A percentile compares a stretch with the other conserved stretches of the same genome.
phyloP scores from a whole-genome alignment of 2,329 filamentous ascomycete species.

The Corynespora cassiicola region DNA sequence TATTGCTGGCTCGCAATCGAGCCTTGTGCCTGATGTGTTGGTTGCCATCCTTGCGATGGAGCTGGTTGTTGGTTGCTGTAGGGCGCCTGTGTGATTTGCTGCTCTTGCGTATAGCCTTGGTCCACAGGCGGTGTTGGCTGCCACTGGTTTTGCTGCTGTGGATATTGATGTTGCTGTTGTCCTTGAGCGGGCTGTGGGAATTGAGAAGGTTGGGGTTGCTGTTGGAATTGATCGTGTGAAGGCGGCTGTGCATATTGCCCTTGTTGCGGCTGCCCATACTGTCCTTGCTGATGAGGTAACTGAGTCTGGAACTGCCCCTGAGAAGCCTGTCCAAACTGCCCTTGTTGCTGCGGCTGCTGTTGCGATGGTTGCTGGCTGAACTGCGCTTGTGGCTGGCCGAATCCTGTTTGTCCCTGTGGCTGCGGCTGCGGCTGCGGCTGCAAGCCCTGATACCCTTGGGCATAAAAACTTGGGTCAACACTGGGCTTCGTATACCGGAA shows the following conservation, averaged over 20 bases:
- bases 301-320: conserved; percentile 15
- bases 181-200: conserved; percentile 10
- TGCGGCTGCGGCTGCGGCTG: conserved; percentile 15
- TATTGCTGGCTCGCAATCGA: conserved; percentile 24
- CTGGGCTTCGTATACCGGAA: conserved; percentile 39
- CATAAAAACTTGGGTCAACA: conserved; percentile 32
- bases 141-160: conserved; percentile 25
- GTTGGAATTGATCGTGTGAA: conserved; percentile 14
- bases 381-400: no score
- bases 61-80: conserved; percentile 11
- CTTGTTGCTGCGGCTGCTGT: conserved; percentile 18
- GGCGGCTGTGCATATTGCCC: conserved; percentile 22
- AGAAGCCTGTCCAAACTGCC: conserved; percentile 16
- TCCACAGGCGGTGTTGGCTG: conserved; percentile 22
- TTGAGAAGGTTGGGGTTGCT: conserved; percentile 7
- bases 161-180: conserved; percentile 7
- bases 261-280: conserved; percentile 16
- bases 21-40: conserved; percentile 28
- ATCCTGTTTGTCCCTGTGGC: no score
- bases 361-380: conserved; percentile 16
- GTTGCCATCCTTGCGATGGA: conserved; percentile 27
- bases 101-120: no score
- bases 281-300: conserved; percentile 17
- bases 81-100: conserved; percentile 10
- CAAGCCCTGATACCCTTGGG: conserved; percentile 30